Percentiles rank a stretch among this genome's conserved stretches.
These are phyloP conservation scores for Camellia japonica DNA, from an alignment of 148 eudicot species.

Conservation along the genomic window DNA sequence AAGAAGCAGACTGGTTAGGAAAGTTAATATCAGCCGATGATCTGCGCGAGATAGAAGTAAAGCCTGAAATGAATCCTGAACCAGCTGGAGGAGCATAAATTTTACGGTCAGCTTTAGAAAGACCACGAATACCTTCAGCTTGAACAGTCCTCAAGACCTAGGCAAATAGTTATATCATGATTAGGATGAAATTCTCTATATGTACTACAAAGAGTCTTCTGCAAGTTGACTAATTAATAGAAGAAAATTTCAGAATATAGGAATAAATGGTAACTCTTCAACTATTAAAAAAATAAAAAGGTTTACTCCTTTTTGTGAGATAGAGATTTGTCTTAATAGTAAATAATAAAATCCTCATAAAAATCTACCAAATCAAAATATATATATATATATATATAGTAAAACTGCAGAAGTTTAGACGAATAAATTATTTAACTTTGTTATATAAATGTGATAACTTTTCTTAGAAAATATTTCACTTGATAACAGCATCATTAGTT, in stretches of 20 bases:
- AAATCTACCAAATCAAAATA: neutral
- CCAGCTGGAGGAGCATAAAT: slow-evolving; percentile 95
- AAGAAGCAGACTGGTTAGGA: slow-evolving; percentile 51
- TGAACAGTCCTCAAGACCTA: slow-evolving; percentile 92
- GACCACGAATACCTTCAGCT: slow-evolving; percentile 92
- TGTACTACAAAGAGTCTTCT: neutral
- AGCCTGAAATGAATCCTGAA: slow-evolving; percentile 87
- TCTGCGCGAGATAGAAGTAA: slow-evolving; percentile 66
- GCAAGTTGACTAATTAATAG: neutral
- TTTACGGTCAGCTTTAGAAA: slow-evolving; percentile 78
- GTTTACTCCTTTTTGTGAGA: neutral
- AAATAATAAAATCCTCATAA: neutral
- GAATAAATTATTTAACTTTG: neutral
- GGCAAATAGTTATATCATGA: slow-evolving; percentile 8
- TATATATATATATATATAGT: neutral
- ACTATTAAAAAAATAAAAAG: neutral
- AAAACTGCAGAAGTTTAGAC: neutral
- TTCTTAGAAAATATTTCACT: neutral
- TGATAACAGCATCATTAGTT: neutral
- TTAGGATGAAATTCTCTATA: slow-evolving; percentile 1
- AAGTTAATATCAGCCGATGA: slow-evolving; percentile 51
- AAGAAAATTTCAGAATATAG: neutral
- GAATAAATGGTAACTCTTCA: neutral
- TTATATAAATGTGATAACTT: neutral
- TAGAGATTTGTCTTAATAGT: neutral